Conservation (phyloP, 75 land plant species). For the Picea glauca region DNA sequence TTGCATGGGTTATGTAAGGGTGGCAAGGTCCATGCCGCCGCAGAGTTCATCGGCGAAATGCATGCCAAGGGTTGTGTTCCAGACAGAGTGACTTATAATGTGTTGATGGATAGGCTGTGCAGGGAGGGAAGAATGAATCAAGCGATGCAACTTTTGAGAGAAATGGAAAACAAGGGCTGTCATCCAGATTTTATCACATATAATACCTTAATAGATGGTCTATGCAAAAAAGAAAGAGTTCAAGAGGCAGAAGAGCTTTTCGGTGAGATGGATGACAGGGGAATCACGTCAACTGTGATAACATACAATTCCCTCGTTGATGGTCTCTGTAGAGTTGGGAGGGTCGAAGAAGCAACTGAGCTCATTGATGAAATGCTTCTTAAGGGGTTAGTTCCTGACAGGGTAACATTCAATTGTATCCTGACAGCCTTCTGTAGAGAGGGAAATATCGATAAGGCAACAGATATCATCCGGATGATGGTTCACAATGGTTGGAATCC, state of each 20-base stretch:
- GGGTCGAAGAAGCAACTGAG: conserved; percentile 5
- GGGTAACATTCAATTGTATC: background rate
- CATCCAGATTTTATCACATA: conserved; percentile 38
- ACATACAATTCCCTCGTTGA: conserved; percentile 53
- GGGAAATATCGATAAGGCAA: background rate
- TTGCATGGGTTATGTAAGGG: conserved; percentile 37
- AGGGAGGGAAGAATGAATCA: conserved; percentile 43
- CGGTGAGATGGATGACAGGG: conserved; percentile 49
- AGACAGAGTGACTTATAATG: conserved; percentile 56
- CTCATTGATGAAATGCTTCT: conserved; percentile 5
- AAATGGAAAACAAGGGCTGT: conserved; percentile 45
- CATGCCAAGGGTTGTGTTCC: conserved; percentile 53
- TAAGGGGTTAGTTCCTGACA: background rate
- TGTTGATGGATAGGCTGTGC: conserved; percentile 44
- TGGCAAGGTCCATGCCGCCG: conserved; percentile 43
- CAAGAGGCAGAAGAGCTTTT: conserved; percentile 54
- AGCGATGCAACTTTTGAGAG: conserved; percentile 47
- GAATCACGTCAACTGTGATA: conserved; percentile 35
- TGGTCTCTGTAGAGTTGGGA: conserved; percentile 9
- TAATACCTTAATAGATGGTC: conserved; percentile 54
- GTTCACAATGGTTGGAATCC: conserved; percentile 17
- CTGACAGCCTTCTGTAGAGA: background rate
- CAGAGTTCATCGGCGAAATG: conserved; percentile 52
- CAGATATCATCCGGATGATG: conserved; percentile 2
- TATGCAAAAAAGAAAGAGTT: conserved; percentile 34